These are phyloP conservation scores for Gossypium laxum DNA, from an alignment of 441 rosid genomes.

Conservation along the genomic window DNA sequence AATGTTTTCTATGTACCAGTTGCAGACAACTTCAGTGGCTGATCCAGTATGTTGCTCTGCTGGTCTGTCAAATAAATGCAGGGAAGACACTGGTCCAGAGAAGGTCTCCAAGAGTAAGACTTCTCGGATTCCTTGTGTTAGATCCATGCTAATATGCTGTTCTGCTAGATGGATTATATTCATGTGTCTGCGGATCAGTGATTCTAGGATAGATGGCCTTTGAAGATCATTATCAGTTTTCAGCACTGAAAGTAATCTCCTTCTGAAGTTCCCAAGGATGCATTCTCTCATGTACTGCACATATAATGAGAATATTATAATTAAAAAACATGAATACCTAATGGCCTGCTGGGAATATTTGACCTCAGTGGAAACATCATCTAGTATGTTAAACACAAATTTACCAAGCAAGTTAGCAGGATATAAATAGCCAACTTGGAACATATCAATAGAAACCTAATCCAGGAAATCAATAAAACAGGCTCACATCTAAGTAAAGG, in stretches of 20 bases:
- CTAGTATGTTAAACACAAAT: neutral
- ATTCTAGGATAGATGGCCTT: slow-evolving; percentile 76
- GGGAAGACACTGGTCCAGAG: slow-evolving; percentile 79
- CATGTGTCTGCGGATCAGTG: slow-evolving; percentile 76
- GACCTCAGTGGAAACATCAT: neutral
- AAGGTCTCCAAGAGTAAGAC: slow-evolving; percentile 77
- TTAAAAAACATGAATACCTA: neutral
- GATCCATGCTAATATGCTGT: slow-evolving; percentile 98
- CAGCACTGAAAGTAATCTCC: slow-evolving; percentile 69
- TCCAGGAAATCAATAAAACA: neutral
- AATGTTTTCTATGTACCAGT: slow-evolving; percentile 97
- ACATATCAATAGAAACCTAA: neutral
- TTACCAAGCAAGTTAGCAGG: neutral
- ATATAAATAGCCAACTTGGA: neutral
- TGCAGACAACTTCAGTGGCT: slow-evolving; percentile 84
- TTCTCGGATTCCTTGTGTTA: slow-evolving; percentile 89
- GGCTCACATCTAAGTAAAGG: neutral
- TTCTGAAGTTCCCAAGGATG: slow-evolving; percentile 88
- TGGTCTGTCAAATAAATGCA: slow-evolving; percentile 69
- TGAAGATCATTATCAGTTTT: slow-evolving; percentile 93
- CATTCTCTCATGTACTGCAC: slow-evolving; percentile 99
- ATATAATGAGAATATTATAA: slow-evolving; percentile 4
- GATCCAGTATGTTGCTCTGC: slow-evolving; percentile 72
- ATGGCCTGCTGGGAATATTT: neutral
- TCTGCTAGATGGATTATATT: slow-evolving; percentile 86